These are phyloP conservation scores for Babesia divergens DNA, from an alignment of 169 alveolate species.

Conservation along the genomic window DNA sequence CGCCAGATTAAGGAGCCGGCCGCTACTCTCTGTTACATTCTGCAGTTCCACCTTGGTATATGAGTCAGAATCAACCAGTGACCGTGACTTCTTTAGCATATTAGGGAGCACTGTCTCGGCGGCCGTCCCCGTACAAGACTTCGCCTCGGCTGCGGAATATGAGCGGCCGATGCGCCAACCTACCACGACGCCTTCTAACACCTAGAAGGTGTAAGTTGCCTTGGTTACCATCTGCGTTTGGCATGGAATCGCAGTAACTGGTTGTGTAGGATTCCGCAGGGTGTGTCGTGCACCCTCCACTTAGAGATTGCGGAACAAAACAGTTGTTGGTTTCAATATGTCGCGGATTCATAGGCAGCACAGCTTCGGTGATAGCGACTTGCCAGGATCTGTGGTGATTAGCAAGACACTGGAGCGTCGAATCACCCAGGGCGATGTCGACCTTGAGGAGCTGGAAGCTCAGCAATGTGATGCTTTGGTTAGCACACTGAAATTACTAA, in stretches of 20 bases:
- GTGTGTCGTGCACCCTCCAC: background rate
- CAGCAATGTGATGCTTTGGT: constrained; percentile 16
- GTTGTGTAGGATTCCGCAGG: constrained; percentile 25
- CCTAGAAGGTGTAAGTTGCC: constrained; percentile 5
- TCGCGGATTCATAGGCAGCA: constrained; percentile 15
- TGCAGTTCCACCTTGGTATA: background rate
- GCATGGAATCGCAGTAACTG: background rate
- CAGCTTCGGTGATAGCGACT: constrained; percentile 13
- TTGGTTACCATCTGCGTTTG: background rate
- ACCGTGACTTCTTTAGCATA: background rate
- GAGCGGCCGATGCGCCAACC: background rate
- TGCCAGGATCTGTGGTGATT: constrained; percentile 17
- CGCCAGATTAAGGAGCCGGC: background rate
- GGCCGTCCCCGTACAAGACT: background rate
- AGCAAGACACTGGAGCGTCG: constrained; percentile 40
- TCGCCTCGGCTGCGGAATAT: background rate
- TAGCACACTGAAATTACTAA: constrained; percentile 29
- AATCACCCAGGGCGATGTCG: constrained; percentile 40
- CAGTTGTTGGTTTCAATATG: background rate
- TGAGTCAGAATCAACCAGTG: background rate
- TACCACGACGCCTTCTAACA: constrained; percentile 3
- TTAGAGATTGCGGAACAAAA: background rate
- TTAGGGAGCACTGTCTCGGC: background rate
- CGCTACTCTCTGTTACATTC: background rate
- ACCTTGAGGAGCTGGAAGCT: constrained; percentile 11